A percentile compares a stretch with the other conserved stretches of the same genome.
phyloP scores from a whole-genome alignment of 1,284 basidiomycete genomes.

The Ceratobasidium sp. region DNA sequence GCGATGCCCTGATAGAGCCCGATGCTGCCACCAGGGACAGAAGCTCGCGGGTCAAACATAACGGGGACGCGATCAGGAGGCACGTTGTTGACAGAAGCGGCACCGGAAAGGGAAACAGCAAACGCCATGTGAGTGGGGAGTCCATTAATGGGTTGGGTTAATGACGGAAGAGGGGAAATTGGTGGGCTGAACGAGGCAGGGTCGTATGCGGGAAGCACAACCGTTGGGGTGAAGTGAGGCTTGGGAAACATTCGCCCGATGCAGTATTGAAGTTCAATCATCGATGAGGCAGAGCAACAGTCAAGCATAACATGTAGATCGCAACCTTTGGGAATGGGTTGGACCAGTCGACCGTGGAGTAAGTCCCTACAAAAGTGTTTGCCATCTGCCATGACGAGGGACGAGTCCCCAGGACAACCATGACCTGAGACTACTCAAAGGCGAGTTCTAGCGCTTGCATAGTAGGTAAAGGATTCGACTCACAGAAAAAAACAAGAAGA shows the following conservation, averaged over 20 bases:
- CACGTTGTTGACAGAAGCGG: no score
- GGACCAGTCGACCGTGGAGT: neutral
- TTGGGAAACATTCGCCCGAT: constrained; percentile 16
- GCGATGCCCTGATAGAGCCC: neutral
- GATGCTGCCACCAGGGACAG: neutral
- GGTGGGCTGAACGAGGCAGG: no score
- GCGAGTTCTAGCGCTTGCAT: neutral
- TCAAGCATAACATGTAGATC: constrained; percentile 1
- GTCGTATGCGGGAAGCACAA: no score
- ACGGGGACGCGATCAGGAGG: no score
- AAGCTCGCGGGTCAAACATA: neutral
- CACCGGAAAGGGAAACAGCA: no score
- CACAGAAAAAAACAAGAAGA: constrained; percentile 13
- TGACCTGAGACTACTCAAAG: neutral
- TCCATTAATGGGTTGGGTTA: no score
- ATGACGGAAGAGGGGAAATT: no score
- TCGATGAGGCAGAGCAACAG: constrained; percentile 9
- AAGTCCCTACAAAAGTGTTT: neutral
- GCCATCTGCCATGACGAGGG: neutral
- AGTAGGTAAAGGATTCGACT: neutral
- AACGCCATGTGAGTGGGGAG: no score
- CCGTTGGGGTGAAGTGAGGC: no score
- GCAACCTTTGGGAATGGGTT: neutral
- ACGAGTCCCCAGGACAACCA: neutral
- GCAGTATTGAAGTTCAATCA: constrained; percentile 25